phyloP scores from a whole-genome alignment of 2,329 filamentous ascomycete genomes.

The Pseudocercospora musae region DNA sequence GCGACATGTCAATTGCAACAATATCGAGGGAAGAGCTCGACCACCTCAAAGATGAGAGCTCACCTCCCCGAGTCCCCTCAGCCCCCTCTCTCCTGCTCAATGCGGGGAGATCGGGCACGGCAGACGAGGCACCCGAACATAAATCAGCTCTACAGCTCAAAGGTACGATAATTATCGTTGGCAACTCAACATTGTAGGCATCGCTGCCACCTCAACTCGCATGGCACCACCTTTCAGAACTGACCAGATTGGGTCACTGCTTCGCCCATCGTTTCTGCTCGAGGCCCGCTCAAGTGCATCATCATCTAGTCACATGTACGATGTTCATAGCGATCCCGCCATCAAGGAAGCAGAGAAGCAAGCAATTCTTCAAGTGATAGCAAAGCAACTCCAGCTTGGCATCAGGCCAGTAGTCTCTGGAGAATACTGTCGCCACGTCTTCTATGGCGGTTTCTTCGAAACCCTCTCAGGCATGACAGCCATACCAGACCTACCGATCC shows the following conservation, averaged over 20 bases:
- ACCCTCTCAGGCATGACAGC: constrained; percentile 23
- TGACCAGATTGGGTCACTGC: constrained; percentile 68
- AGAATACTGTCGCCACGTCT: constrained; percentile 52
- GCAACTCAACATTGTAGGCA: background rate
- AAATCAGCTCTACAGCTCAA: background rate
- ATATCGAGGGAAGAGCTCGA: background rate
- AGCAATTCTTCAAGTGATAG: constrained; percentile 61
- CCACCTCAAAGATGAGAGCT: background rate
- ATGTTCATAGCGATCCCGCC: constrained; percentile 37
- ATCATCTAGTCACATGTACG: constrained; percentile 55
- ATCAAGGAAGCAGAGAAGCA: constrained; percentile 61
- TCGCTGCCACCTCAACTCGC: background rate
- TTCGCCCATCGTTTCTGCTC: constrained; percentile 61
- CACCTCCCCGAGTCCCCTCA: too few relatives aligned
- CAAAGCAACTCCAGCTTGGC: constrained; percentile 59
- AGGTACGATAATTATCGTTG: background rate
- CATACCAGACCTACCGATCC: constrained; percentile 13
- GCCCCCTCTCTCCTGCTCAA: too few relatives aligned
- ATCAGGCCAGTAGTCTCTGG: constrained; percentile 64
- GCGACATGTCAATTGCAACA: too few relatives aligned
- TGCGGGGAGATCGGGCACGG: background rate
- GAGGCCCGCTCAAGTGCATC: constrained; percentile 47
- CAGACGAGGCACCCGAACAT: background rate
- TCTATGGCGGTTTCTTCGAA: constrained; percentile 30
- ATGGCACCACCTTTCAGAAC: constrained; percentile 59